phyloP scores from a whole-genome alignment of 805 yeast species.

The Hanseniaspora occidentalis region DNA sequence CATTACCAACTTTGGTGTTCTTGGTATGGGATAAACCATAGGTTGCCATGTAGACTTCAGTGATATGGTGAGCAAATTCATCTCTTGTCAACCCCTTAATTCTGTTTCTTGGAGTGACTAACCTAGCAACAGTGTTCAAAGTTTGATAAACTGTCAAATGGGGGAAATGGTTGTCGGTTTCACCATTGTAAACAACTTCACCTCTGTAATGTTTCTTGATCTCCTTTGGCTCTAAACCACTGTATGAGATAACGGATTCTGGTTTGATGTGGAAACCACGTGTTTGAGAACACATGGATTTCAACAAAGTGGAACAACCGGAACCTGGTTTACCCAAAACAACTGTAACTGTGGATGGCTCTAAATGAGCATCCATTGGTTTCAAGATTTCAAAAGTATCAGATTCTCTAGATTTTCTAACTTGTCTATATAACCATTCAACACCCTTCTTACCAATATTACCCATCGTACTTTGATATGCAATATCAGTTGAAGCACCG shows the following conservation, averaged over 20 bases:
- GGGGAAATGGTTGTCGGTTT: conserved; percentile 56
- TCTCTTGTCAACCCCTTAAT: conserved; percentile 47
- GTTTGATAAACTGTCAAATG: conserved; percentile 58
- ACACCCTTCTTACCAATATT: conserved; percentile 29
- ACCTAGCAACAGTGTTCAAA: conserved; percentile 44
- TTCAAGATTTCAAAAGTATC: conserved; percentile 39
- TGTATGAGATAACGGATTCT: conserved; percentile 37
- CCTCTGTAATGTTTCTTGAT: conserved; percentile 45
- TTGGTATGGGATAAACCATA: conserved; percentile 51
- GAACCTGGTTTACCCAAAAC: conserved; percentile 70
- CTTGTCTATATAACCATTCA: conserved; percentile 13
- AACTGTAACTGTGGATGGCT: conserved; percentile 54
- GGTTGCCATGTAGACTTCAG: conserved; percentile 40
- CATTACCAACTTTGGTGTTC: conserved; percentile 50
- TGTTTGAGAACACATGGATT: conserved; percentile 45
- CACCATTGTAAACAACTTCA: conserved; percentile 61
- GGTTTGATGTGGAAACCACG: conserved; percentile 42
- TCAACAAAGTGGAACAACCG: conserved; percentile 61
- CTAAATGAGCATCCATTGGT: conserved; percentile 51
- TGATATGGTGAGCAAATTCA: conserved; percentile 38
- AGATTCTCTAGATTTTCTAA: conserved; percentile 15
- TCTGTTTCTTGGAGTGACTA: conserved; percentile 53
- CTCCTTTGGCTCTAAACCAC: conserved; percentile 41
- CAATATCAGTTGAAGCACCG: conserved; percentile 58
- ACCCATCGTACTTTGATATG: conserved; percentile 47